Conservation (phyloP, 208 protist genomes). For the Leishmania amazonensis region DNA sequence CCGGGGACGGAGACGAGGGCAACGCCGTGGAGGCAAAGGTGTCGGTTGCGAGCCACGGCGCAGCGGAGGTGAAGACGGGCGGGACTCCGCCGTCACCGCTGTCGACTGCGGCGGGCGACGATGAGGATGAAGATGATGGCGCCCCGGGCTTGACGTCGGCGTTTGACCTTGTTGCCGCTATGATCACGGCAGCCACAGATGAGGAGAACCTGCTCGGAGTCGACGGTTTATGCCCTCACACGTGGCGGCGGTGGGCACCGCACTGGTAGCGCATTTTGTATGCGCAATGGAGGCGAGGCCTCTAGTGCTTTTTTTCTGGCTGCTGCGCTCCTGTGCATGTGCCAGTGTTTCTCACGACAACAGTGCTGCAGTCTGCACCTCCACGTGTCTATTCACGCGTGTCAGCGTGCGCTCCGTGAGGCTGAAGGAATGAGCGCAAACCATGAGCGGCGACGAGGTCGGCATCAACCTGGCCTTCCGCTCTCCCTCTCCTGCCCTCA, state of each 20-base stretch:
- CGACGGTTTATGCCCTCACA: constrained; percentile 46
- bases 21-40: neutral
- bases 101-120: neutral
- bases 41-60: neutral
- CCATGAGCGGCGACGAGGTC: neutral
- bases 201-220: constrained; percentile 54
- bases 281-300: neutral
- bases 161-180: constrained; percentile 42
- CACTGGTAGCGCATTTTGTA: constrained; percentile 60
- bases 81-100: neutral
- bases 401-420: neutral
- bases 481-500: neutral
- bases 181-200: constrained; percentile 56
- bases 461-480: neutral
- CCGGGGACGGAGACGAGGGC: neutral
- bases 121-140: neutral
- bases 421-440: neutral
- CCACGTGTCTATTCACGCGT: neutral
- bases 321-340: neutral
- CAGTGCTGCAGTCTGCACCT: neutral
- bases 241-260: constrained; percentile 72
- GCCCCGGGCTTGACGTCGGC: constrained; percentile 17
- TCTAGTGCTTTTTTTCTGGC: neutral
- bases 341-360: neutral
- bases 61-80: neutral